Percentiles rank a stretch among this genome's conserved stretches.
These are phyloP conservation scores for Trametes coccinea DNA, from an alignment of 768 basidiomycete species.

Conservation along the genomic window DNA sequence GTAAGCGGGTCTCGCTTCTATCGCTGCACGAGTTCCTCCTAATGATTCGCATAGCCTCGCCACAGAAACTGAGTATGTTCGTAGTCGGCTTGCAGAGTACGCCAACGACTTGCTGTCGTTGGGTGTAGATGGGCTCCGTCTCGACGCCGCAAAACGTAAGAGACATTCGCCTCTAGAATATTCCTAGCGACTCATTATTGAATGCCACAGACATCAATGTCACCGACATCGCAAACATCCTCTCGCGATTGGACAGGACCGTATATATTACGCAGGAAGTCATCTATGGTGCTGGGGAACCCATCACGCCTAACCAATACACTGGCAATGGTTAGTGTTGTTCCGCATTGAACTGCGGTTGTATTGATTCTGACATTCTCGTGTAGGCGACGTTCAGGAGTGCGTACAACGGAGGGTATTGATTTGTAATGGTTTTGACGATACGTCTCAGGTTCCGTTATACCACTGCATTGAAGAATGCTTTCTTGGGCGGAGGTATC, in stretches of 20 bases:
- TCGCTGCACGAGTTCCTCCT: too few relatives aligned
- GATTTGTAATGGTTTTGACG: background rate
- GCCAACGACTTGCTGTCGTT: conserved; percentile 61
- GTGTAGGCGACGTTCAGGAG: conserved; percentile 64
- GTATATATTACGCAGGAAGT: conserved; percentile 68
- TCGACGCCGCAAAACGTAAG: conserved; percentile 68
- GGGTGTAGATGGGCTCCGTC: conserved; percentile 60
- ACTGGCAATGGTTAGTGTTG: conserved; percentile 43
- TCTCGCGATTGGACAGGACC: conserved; percentile 39
- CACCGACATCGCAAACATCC: conserved; percentile 55
- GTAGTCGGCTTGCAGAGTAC: conserved; percentile 53
- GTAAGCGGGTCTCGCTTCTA: conserved; percentile 27
- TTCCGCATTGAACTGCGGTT: background rate
- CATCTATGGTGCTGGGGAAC: conserved; percentile 49
- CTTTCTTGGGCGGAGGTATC: conserved; percentile 54
- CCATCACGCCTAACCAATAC: conserved; percentile 58
- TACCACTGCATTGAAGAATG: conserved; percentile 49
- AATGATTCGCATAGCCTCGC: conserved; percentile 44
- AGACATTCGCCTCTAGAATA: background rate
- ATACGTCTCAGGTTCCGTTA: conserved; percentile 50
- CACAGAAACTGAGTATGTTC: conserved; percentile 62
- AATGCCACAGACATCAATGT: conserved; percentile 50
- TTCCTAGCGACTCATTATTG: background rate
- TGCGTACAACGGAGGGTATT: conserved; percentile 17
- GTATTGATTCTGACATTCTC: background rate